Evolutionary conservation across 2,329 filamentous ascomycete species (phyloP).

Genomic region (Beauveria sp.): DNA sequence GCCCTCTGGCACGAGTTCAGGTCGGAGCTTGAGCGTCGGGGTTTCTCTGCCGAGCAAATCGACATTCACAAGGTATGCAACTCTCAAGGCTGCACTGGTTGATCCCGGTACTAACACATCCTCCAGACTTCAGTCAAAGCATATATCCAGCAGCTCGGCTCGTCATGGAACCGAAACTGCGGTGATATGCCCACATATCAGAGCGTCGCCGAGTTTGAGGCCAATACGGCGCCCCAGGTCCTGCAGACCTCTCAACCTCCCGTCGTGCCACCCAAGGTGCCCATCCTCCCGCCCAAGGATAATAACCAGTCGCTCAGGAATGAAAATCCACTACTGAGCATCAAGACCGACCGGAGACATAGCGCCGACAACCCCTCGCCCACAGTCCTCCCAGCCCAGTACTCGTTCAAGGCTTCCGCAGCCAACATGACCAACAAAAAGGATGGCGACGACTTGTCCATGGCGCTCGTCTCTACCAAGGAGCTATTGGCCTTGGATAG

Average conservation of each 20-base stretch:
- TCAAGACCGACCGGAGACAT: conserved; percentile 29
- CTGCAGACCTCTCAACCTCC: conserved; percentile 18
- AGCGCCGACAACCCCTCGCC: conserved; percentile 26
- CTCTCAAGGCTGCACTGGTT: conserved; percentile 21
- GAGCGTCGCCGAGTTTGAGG: conserved; percentile 42
- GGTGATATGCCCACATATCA: conserved; percentile 42
- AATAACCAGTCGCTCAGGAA: conserved; percentile 28
- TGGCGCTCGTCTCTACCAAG: conserved; percentile 45
- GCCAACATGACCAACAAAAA: conserved; percentile 29
- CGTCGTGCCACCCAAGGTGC: conserved; percentile 15
- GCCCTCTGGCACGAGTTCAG: conserved; percentile 52
- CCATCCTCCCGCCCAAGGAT: conserved; percentile 24
- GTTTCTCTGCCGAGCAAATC: conserved; percentile 48
- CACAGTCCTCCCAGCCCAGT: conserved; percentile 18
- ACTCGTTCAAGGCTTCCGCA: conserved; percentile 26
- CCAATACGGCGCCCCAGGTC: conserved; percentile 19
- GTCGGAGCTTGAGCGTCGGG: conserved; percentile 49
- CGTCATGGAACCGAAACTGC: conserved; percentile 35
- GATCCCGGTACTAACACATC: conserved; percentile 14
- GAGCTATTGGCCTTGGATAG: conserved; percentile 44
- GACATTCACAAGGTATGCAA: conserved; percentile 55
- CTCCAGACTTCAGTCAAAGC: conserved; percentile 49
- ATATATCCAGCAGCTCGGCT: conserved; percentile 53
- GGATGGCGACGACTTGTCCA: conserved; percentile 26
- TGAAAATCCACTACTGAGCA: conserved; percentile 34